Evolutionary conservation across 2,329 filamentous ascomycete genomes (phyloP).

Genomic region (Mycosphaerella arachidis): DNA sequence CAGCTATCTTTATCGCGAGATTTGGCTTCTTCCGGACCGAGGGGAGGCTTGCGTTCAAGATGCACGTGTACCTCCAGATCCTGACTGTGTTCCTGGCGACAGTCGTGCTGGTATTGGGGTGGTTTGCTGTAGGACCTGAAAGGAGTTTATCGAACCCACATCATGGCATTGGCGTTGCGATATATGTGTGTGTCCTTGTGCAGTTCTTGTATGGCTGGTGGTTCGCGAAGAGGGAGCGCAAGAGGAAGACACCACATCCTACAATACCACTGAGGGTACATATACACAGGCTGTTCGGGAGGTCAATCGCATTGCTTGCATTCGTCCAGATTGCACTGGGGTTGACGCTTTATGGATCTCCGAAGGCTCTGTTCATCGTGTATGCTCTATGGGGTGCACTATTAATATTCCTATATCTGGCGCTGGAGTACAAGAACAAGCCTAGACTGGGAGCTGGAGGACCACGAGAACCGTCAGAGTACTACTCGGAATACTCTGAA

Average conservation of each 20-base stretch:
- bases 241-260: slow-evolving; percentile 45
- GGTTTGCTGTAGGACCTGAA: slow-evolving; percentile 69
- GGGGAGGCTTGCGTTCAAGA: slow-evolving; percentile 55
- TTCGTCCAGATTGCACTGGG: slow-evolving; percentile 85
- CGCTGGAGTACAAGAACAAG: slow-evolving; percentile 59
- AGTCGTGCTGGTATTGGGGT: slow-evolving; percentile 69
- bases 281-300: slow-evolving; percentile 85
- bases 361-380: slow-evolving; percentile 76
- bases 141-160: slow-evolving; percentile 75
- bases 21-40: slow-evolving; percentile 55
- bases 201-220: slow-evolving; percentile 67
- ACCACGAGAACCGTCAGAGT: slow-evolving; percentile 19
- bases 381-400: slow-evolving; percentile 74
- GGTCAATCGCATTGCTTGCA: slow-evolving; percentile 72
- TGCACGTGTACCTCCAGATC: slow-evolving; percentile 71
- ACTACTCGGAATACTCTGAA: slow-evolving; percentile 27
- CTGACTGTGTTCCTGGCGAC: slow-evolving; percentile 64
- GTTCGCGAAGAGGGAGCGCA: slow-evolving; percentile 50
- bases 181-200: slow-evolving; percentile 67
- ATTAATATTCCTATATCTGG: slow-evolving; percentile 71
- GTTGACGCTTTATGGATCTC: slow-evolving; percentile 86
- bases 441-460: slow-evolving; percentile 37
- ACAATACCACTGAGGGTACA: slow-evolving; percentile 51
- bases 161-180: slow-evolving; percentile 75
- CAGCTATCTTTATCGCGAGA: slow-evolving; percentile 67